Conservation (phyloP, 1,284 basidiomycete genomes). For the Phenoliferia sp. region DNA sequence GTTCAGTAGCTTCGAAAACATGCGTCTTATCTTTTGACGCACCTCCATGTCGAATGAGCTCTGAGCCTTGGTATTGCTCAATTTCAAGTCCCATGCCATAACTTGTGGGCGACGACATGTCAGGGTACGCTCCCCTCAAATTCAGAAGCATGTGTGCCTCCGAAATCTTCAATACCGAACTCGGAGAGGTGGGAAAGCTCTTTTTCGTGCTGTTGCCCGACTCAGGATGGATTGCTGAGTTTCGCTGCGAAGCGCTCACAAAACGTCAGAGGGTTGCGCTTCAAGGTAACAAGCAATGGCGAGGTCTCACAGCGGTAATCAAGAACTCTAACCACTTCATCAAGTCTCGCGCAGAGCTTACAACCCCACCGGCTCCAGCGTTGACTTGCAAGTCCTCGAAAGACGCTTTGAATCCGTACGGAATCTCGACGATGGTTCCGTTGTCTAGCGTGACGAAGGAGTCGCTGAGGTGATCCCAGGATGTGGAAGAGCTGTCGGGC, state of each 20-base stretch:
- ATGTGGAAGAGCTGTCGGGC: slow-evolving; percentile 11
- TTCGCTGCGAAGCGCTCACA: background rate
- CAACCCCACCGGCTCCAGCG: slow-evolving; percentile 50
- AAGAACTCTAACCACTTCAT: slow-evolving; percentile 26
- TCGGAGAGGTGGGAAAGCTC: background rate
- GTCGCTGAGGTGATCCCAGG: slow-evolving; percentile 36
- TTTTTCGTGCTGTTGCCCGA: background rate
- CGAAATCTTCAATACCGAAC: background rate
- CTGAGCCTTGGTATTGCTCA: background rate
- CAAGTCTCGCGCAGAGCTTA: slow-evolving; percentile 45
- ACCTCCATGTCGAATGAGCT: background rate
- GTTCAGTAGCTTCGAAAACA: too few species aligned
- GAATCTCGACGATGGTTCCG: slow-evolving; percentile 26
- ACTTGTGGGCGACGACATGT: background rate
- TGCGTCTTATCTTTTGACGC: too few species aligned
- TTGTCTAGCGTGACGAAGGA: slow-evolving; percentile 42
- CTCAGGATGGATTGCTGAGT: background rate
- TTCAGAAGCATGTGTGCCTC: background rate
- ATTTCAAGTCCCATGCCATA: background rate
- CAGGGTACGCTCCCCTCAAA: background rate
- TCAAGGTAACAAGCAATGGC: background rate
- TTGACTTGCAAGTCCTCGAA: slow-evolving; percentile 35
- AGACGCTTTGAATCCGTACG: slow-evolving; percentile 39
- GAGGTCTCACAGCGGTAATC: background rate
- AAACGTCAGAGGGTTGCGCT: background rate